Evolutionary conservation across 768 basidiomycete species (phyloP).

Genomic region (Imleria badia): DNA sequence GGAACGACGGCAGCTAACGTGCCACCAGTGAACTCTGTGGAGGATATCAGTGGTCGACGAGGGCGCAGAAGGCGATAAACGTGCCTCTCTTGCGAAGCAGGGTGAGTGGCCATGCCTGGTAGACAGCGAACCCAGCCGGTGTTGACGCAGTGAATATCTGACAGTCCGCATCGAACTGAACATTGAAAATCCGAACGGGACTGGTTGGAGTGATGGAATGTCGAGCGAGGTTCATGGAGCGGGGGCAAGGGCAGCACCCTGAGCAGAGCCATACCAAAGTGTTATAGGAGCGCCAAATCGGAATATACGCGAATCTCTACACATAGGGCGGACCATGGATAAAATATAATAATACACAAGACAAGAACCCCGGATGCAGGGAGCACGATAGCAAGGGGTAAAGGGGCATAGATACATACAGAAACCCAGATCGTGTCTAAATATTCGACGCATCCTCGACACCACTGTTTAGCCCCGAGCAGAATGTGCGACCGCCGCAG

Average conservation of each 20-base stretch:
- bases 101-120: constrained; percentile 71
- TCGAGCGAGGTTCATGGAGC: constrained; percentile 81
- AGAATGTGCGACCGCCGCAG: constrained; percentile 30
- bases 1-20: constrained; percentile 78
- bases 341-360: constrained; percentile 25
- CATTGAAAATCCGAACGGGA: constrained; percentile 74
- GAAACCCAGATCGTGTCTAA: constrained; percentile 17
- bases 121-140: constrained; percentile 80
- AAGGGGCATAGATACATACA: constrained; percentile 27
- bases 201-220: constrained; percentile 77
- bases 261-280: constrained; percentile 21
- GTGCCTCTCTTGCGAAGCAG: constrained; percentile 82
- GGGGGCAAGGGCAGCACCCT: too few species aligned
- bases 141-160: constrained; percentile 80
- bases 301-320: constrained; percentile 10
- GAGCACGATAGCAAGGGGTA: constrained; percentile 15
- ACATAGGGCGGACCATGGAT: not conserved
- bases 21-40: constrained; percentile 71
- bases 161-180: constrained; percentile 77
- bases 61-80: constrained; percentile 4
- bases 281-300: constrained; percentile 15
- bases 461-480: constrained; percentile 25
- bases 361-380: constrained; percentile 16
- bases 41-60: constrained; percentile 18
- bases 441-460: constrained; percentile 18